A percentile compares a stretch with the other conserved stretches of the same genome.
Evolutionary conservation across 2,329 filamentous ascomycete species (phyloP).

Genomic region (Nothophoma quercina): DNA sequence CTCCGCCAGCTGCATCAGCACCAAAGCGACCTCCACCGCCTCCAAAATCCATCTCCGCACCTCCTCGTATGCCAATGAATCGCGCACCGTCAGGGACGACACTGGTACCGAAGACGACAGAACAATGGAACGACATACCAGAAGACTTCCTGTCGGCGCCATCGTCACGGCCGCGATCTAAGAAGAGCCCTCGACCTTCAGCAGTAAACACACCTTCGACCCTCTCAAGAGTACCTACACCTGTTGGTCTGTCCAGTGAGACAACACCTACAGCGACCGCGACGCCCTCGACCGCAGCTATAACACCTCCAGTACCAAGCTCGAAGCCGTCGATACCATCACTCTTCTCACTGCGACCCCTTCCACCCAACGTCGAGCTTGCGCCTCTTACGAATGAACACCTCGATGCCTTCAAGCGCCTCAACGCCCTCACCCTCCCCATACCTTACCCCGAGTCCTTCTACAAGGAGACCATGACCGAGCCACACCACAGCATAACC

Average conservation of each 20-base stretch:
- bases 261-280: conserved; percentile 5
- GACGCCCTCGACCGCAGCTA: conserved; percentile 2
- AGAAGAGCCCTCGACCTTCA: conserved; percentile 36
- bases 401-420: conserved; percentile 63
- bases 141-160: conserved; percentile 37
- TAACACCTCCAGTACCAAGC: conserved; percentile 5
- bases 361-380: conserved; percentile 61
- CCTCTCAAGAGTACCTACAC: conserved; percentile 26
- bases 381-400: conserved; percentile 61
- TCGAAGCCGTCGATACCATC: conserved; percentile 10
- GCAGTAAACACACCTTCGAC: conserved; percentile 26
- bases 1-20: conserved; percentile 10
- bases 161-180: conserved; percentile 31
- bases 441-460: conserved; percentile 68
- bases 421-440: conserved; percentile 66
- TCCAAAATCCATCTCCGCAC: conserved; percentile 29
- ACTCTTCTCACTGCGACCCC: conserved; percentile 40
- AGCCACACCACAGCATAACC: conserved; percentile 62
- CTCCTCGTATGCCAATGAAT: conserved; percentile 23
- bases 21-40: conserved; percentile 27
- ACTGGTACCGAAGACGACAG: conserved; percentile 25
- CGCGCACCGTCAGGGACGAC: conserved; percentile 20
- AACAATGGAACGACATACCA: conserved; percentile 41
- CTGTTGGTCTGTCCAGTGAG: conserved; percentile 8
- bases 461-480: conserved; percentile 66